Evolutionary conservation across 495 filamentous ascomycete species (phyloP).

Genomic region (Podospora bellae-mahoneyi): DNA sequence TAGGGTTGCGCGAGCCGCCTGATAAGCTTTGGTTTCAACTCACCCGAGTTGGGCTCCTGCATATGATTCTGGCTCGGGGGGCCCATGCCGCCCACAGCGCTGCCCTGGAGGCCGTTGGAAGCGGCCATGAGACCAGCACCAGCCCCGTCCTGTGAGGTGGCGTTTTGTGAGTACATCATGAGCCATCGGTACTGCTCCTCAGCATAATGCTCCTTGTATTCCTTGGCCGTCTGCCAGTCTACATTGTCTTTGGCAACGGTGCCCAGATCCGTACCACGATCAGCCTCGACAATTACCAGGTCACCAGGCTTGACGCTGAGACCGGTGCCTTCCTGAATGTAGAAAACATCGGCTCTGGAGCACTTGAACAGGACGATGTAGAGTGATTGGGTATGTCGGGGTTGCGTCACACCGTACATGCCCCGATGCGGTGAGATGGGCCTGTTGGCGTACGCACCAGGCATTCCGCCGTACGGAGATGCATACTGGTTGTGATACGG

Average conservation of each 20-base stretch:
- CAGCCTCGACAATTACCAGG: slow-evolving; percentile 94
- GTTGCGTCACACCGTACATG: slow-evolving; percentile 62
- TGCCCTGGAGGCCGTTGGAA: slow-evolving; percentile 58
- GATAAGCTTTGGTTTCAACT: slow-evolving; percentile 92
- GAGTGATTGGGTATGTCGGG: slow-evolving; percentile 75
- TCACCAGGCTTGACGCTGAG: slow-evolving; percentile 86
- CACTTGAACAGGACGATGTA: slow-evolving; percentile 97
- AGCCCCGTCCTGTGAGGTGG: slow-evolving; percentile 54
- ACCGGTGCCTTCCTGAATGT: slow-evolving; percentile 91
- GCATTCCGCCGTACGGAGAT: slow-evolving; percentile 43
- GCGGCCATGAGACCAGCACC: slow-evolving; percentile 55
- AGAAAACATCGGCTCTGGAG: slow-evolving; percentile 89
- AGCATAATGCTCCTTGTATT: slow-evolving; percentile 80
- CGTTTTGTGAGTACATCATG: slow-evolving; percentile 91
- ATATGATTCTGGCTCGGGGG: slow-evolving; percentile 65
- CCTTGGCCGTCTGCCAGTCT: slow-evolving; percentile 76
- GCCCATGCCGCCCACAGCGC: slow-evolving; percentile 71
- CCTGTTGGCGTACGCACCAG: slow-evolving; percentile 54
- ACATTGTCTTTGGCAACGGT: slow-evolving; percentile 86
- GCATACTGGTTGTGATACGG: slow-evolving; percentile 38
- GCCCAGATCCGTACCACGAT: slow-evolving; percentile 91
- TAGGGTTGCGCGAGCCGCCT: slow-evolving; percentile 88
- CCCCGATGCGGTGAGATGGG: slow-evolving; percentile 54
- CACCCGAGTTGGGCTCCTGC: slow-evolving; percentile 68
- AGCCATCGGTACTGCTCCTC: slow-evolving; percentile 95